Percentiles rank a stretch among this genome's conserved stretches.
phyloP scores from a whole-genome alignment of 192 early-diverging fungal genomes.

The Backusella tarrabulga region DNA sequence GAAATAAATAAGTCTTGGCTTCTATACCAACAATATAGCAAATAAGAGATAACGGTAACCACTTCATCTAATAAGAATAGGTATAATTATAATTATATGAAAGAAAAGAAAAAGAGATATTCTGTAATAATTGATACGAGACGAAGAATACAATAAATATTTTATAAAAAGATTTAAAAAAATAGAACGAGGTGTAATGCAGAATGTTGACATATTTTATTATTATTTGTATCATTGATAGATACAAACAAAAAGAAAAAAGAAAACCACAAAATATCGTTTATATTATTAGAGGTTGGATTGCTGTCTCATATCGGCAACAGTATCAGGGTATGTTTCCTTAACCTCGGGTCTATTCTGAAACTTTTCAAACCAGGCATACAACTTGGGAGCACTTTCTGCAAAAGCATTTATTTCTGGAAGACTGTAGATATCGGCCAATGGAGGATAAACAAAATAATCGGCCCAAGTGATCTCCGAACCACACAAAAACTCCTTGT shows the following conservation, averaged over 20 bases:
- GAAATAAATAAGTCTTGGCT: slow-evolving; percentile 31
- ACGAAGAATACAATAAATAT: background rate
- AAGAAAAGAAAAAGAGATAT: background rate
- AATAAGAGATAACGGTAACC: background rate
- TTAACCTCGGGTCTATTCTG: slow-evolving; percentile 16
- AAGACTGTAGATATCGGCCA: slow-evolving; percentile 28
- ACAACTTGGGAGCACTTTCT: slow-evolving; percentile 20
- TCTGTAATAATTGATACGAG: background rate
- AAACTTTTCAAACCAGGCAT: slow-evolving; percentile 29
- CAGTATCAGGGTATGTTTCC: slow-evolving; percentile 27
- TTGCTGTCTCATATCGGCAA: slow-evolving; percentile 22
- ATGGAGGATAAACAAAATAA: slow-evolving; percentile 32
- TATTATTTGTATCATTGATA: background rate
- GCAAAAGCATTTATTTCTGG: slow-evolving; percentile 19
- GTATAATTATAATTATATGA: too few species aligned
- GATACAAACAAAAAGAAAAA: background rate
- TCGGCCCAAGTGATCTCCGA: slow-evolving; percentile 38
- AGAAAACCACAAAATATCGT: background rate
- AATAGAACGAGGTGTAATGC: background rate
- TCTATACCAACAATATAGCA: background rate
- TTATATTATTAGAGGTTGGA: background rate
- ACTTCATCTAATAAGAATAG: background rate
- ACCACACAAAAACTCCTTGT: slow-evolving; percentile 22
- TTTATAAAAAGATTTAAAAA: background rate
- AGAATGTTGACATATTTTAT: background rate